Percentiles rank a stretch among this genome's conserved stretches.
phyloP scores from a whole-genome alignment of 148 eudicot genomes.

The Rhododendron ferrugineum region DNA sequence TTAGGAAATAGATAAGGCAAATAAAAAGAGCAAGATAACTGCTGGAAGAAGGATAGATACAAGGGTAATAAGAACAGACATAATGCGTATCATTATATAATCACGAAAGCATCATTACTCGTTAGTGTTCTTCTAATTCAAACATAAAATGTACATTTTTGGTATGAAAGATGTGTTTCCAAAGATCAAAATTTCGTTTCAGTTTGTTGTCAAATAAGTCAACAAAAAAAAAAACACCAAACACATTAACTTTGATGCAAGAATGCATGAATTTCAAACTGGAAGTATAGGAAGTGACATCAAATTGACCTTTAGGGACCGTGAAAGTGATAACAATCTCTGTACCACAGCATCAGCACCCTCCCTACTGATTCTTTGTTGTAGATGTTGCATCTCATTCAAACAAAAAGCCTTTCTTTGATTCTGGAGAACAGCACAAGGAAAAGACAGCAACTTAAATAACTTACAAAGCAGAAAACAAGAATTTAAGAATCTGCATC shows the following conservation, averaged over 20 bases:
- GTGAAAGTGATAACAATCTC: slow-evolving; percentile 24
- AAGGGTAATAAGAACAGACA: background rate
- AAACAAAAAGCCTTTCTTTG: slow-evolving; percentile 20
- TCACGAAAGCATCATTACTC: background rate
- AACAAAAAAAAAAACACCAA: background rate
- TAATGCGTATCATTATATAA: background rate
- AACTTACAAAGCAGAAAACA: background rate
- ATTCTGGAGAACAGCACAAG: slow-evolving; percentile 21
- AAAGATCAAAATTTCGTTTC: background rate
- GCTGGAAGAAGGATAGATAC: background rate
- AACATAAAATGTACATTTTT: background rate
- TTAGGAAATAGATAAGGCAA: background rate
- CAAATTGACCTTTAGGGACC: slow-evolving; percentile 22
- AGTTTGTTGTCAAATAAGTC: background rate
- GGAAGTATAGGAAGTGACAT: slow-evolving; percentile 1
- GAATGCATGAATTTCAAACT: background rate
- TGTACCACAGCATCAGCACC: slow-evolving; percentile 19
- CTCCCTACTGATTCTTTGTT: slow-evolving; percentile 20
- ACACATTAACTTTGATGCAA: background rate
- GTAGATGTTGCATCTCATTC: slow-evolving; percentile 25
- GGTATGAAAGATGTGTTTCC: background rate
- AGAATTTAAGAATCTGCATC: background rate
- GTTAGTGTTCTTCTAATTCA: background rate
- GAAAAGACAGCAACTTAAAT: background rate
- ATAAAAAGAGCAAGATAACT: slow-evolving; percentile 1